phyloP scores from a whole-genome alignment of 495 filamentous ascomycete species.

The Neurospora sp. region DNA sequence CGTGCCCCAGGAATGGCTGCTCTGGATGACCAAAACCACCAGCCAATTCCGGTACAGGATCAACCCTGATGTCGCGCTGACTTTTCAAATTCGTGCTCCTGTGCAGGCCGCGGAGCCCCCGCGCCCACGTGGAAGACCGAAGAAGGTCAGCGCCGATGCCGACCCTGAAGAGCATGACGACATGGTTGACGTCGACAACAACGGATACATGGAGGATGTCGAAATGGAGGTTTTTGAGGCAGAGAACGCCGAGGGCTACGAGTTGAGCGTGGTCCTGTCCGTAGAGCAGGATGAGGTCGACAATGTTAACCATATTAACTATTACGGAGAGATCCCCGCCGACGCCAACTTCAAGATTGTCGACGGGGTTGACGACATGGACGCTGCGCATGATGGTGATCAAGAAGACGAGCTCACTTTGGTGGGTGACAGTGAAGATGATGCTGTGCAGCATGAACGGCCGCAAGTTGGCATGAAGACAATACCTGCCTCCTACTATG shows the following conservation, averaged over 20 bases:
- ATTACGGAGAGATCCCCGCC: background rate
- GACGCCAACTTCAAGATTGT: background rate
- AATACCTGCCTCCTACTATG: background rate
- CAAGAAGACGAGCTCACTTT: background rate
- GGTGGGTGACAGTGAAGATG: background rate
- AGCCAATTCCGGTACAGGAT: background rate
- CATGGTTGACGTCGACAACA: background rate
- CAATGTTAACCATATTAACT: background rate
- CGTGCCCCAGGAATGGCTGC: background rate
- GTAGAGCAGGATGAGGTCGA: background rate
- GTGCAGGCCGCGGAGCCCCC: background rate
- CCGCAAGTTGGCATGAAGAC: background rate
- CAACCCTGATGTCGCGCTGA: background rate
- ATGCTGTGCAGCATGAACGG: background rate
- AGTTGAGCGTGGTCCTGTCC: background rate
- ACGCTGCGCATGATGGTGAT: background rate
- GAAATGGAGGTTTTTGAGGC: background rate
- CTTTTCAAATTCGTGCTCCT: background rate
- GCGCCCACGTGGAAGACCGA: background rate
- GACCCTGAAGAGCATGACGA: background rate
- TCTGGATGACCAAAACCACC: background rate
- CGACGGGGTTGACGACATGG: background rate
- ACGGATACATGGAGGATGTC: background rate
- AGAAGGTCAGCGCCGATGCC: background rate
- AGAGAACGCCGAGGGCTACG: background rate